Base-by-base conservation (phyloP, 2,329 filamentous ascomycete genomes). In the Trichophyton mentagrophytes region DNA sequence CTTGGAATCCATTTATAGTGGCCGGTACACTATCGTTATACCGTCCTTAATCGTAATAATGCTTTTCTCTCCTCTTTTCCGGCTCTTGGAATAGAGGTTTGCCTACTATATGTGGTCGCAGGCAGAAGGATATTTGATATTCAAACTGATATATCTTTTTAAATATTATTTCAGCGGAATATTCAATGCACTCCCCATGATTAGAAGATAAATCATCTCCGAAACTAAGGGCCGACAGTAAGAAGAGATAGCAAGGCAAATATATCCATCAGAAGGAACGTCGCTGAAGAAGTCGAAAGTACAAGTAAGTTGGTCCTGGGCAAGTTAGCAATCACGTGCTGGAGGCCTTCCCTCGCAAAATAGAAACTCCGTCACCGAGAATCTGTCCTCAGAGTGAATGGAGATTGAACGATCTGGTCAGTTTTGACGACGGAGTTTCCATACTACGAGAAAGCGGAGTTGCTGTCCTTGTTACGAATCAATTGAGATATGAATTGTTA, bases 401-500 rank as follows among this genome's bases (percentile, higher is more conserved):
- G 1, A 15, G 46, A 27, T 27, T 51, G 46, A 27, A 51, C 51
- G 30, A 55, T 55, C 25, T 55, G 51, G 51, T 33, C 51, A 55
- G 51, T 55, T 55, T 55, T 36, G 25, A 25, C 46, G 40, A 51
- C 22, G 46, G 46, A 51, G 17, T 22, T 51, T 44, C 46, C 8
- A 27, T 25, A 27, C 33, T 38, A 13, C 8, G 22, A 51, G 22
- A 51, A 51, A 51, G 46, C 2, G 20, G 46, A 51, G 20, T 17
- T 27, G 46, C 46, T 27, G 46, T 25, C 20, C 20, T 15, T 51
- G 46, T 51, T 27, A 36, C 15, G 51, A 55, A 22, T 55, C 27
- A 33, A 55, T 55, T 55, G 51, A 55, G 51, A 36, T 9, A 55
- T 55, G 51, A 38, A 30, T 61, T 46, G 58, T 58, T 40, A 63